Evolutionary conservation across 1,284 basidiomycete species (phyloP).

Genomic region (Puccinia polysora): DNA sequence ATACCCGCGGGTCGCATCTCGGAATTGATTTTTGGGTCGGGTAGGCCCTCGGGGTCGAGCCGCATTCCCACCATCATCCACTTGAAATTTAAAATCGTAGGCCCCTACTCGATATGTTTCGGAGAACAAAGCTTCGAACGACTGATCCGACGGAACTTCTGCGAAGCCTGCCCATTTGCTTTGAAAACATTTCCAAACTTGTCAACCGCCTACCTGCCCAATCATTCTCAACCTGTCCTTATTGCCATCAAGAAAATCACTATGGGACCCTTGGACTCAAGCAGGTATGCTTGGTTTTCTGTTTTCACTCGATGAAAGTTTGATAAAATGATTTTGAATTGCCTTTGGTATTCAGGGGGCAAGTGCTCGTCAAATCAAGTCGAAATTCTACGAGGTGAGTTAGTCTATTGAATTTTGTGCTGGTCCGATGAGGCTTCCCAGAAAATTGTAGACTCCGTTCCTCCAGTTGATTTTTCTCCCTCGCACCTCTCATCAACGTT

Average conservation of each 20-base stretch:
- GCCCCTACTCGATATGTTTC: too few species aligned
- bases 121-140: too few species aligned
- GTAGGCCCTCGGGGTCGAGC: too few species aligned
- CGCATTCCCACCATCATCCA: too few species aligned
- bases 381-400: slow-evolving; percentile 22
- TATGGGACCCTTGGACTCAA: slow-evolving; percentile 21
- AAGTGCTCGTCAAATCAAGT: slow-evolving; percentile 9
- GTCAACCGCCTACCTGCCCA: neutral
- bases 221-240: slow-evolving; percentile 14
- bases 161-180: too few species aligned
- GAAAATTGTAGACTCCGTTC: neutral
- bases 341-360: neutral
- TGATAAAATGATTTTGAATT: neutral
- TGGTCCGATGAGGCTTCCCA: neutral
- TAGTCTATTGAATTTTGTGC: neutral
- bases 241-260: slow-evolving; percentile 2
- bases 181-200: too few species aligned
- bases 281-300: neutral
- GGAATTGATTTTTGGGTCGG: too few species aligned
- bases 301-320: neutral
- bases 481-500: neutral
- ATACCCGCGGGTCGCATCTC: too few species aligned
- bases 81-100: too few species aligned
- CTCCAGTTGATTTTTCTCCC: too few species aligned
- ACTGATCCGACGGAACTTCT: too few species aligned